These are phyloP conservation scores for Benincasa hispida DNA, from an alignment of 306 rosid genomes.

Conservation along the genomic window DNA sequence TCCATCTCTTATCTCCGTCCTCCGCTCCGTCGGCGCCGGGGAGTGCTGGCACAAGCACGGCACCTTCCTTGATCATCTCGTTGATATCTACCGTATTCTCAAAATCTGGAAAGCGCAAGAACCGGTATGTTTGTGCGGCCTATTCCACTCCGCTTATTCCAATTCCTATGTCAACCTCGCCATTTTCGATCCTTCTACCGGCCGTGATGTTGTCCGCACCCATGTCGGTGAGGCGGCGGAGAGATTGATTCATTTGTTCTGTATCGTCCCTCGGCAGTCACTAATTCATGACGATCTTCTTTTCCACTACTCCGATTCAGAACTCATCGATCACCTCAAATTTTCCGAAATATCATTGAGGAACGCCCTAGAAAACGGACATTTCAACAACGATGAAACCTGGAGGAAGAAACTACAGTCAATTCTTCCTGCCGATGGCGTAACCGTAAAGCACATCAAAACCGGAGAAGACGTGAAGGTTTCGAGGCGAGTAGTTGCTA, in stretches of 20 bases:
- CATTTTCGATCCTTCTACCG: slow-evolving; percentile 71
- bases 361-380: slow-evolving; percentile 28
- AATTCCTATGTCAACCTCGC: slow-evolving; percentile 91
- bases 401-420: slow-evolving; percentile 63
- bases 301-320: slow-evolving; percentile 47
- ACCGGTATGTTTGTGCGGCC: slow-evolving; percentile 62
- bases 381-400: slow-evolving; percentile 19
- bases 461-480: slow-evolving; percentile 48
- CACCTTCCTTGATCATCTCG: slow-evolving; percentile 65
- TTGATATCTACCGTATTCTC: slow-evolving; percentile 57
- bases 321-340: slow-evolving; percentile 44
- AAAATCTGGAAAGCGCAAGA: slow-evolving; percentile 50
- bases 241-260: slow-evolving; percentile 56
- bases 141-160: slow-evolving; percentile 89
- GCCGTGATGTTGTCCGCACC: slow-evolving; percentile 42
- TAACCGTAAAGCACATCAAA: slow-evolving; percentile 47
- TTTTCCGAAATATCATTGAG: slow-evolving; percentile 23
- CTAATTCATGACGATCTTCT: slow-evolving; percentile 72
- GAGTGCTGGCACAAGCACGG: slow-evolving; percentile 99
- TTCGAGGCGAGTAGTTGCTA: slow-evolving; percentile 54
- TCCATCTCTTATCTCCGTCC: slow-evolving; percentile 34
- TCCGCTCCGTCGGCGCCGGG: slow-evolving; percentile 68
- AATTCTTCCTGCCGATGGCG: slow-evolving; percentile 47
- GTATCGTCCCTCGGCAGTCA: slow-evolving; percentile 61
- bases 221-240: slow-evolving; percentile 61